phyloP scores from a whole-genome alignment of 352 stramenopile genomes.

The Phytophthora niederhauseri region DNA sequence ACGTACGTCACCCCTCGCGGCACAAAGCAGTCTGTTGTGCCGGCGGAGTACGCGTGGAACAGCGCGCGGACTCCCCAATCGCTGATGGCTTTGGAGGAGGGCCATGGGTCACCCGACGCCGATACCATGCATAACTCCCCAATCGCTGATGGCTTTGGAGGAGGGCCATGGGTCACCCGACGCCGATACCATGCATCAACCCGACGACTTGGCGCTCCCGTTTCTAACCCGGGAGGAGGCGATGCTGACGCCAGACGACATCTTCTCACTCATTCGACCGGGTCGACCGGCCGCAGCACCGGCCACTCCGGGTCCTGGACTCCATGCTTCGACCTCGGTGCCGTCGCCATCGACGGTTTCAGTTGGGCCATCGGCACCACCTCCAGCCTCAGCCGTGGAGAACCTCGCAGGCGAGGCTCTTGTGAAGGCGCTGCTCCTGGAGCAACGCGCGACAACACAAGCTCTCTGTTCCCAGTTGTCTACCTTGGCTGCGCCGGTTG shows the following conservation, averaged over 20 bases:
- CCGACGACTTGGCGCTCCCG: background rate
- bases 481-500: background rate
- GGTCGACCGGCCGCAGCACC: too few species aligned
- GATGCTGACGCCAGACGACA: background rate
- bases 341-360: background rate
- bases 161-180: background rate
- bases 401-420: background rate
- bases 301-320: too few species aligned
- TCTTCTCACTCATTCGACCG: background rate
- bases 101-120: background rate
- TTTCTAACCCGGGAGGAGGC: constrained; percentile 10
- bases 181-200: background rate
- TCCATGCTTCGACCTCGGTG: background rate
- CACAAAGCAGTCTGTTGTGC: background rate
- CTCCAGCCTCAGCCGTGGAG: background rate
- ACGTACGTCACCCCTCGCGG: background rate
- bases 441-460: background rate
- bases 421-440: background rate
- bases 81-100: background rate
- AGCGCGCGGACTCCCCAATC: too few species aligned
- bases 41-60: background rate
- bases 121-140: background rate
- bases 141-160: background rate
- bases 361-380: background rate
- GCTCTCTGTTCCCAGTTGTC: background rate